These are phyloP conservation scores for Erysimum cheiri DNA, from an alignment of 441 rosid species.

Conservation along the genomic window DNA sequence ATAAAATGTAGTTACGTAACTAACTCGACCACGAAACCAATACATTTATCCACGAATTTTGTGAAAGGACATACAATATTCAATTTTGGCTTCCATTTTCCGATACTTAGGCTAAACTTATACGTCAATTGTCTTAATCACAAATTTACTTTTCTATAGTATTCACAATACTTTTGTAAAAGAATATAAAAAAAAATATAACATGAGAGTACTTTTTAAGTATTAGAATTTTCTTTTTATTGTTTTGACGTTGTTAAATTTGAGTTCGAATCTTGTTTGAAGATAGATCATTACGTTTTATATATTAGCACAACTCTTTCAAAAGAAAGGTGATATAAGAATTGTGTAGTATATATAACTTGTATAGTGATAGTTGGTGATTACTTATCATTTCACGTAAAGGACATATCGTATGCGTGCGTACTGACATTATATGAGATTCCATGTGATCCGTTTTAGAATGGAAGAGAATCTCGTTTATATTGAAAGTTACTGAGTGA, in stretches of 20 bases:
- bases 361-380: not conserved
- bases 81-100: conserved; percentile 12
- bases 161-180: not conserved
- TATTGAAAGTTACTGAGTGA: conserved; percentile 29
- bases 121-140: conserved; percentile 24
- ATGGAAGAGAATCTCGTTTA: conserved; percentile 27
- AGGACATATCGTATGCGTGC: conserved; percentile 41
- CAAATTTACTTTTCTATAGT: not conserved
- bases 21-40: conserved; percentile 30
- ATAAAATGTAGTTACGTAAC: conserved; percentile 42
- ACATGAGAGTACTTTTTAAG: not conserved
- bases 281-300: not conserved
- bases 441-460: conserved; percentile 25
- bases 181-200: not conserved
- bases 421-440: conserved; percentile 25
- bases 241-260: not conserved
- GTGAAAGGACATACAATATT: conserved; percentile 13
- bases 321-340: not conserved
- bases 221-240: not conserved
- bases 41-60: conserved; percentile 1
- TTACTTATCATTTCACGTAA: conserved; percentile 21
- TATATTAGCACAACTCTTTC: not conserved
- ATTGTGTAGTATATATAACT: conserved; percentile 4
- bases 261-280: conserved; percentile 13
- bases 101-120: conserved; percentile 26